These are phyloP conservation scores for Monascus purpureus DNA, from an alignment of 495 filamentous ascomycete species.

Conservation along the genomic window DNA sequence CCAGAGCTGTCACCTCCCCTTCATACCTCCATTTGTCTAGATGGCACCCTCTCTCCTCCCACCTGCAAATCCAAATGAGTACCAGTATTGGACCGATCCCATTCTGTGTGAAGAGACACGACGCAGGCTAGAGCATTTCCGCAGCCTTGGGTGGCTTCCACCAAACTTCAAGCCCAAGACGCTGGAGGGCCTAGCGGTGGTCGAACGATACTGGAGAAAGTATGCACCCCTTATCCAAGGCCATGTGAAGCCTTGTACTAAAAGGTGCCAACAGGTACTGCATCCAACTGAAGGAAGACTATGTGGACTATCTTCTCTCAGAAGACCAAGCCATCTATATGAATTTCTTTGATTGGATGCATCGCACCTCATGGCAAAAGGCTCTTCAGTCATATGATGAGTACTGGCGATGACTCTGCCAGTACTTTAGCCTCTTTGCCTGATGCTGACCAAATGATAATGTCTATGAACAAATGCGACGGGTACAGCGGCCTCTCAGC, in stretches of 20 bases:
- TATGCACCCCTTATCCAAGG: conserved; percentile 3
- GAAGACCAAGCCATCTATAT: conserved; percentile 16
- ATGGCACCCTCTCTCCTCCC: conserved; percentile 2
- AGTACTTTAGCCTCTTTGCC: conserved; percentile 15
- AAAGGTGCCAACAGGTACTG: too few relatives aligned
- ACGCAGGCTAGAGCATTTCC: conserved; percentile 16
- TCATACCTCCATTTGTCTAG: background rate
- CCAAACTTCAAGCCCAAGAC: conserved; percentile 17
- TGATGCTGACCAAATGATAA: conserved; percentile 6
- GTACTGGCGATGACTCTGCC: conserved; percentile 14
- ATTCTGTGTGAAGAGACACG: conserved; percentile 19
- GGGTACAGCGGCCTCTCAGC: conserved; percentile 5
- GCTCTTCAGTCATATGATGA: conserved; percentile 15
- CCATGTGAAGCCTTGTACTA: too few relatives aligned
- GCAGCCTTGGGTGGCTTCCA: conserved; percentile 15
- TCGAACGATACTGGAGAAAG: conserved; percentile 16
- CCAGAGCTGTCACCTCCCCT: too few relatives aligned
- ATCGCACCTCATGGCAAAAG: conserved; percentile 14
- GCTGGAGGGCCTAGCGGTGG: conserved; percentile 10
- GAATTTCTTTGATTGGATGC: too few relatives aligned
- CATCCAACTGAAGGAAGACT: too few relatives aligned
- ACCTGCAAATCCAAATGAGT: conserved; percentile 4
- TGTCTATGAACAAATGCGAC: conserved; percentile 12
- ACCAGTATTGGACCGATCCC: conserved; percentile 18
- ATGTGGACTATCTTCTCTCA: too few relatives aligned